Percentiles rank a stretch among this genome's conserved stretches.
These are phyloP conservation scores for Rosa hybrid DNA, from an alignment of 331 rosid species.

Conservation along the genomic window DNA sequence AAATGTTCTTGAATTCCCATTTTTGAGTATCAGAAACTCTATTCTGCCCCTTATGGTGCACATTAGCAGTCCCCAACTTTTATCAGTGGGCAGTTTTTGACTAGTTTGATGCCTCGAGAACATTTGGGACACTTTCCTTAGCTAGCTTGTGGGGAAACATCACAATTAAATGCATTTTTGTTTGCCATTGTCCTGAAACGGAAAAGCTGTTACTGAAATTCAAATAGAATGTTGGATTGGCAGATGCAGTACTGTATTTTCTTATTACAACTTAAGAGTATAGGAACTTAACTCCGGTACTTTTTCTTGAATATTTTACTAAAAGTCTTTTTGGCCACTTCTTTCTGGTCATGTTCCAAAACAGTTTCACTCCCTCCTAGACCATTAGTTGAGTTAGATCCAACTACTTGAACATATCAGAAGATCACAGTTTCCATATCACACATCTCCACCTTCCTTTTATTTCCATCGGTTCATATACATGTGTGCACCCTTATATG, in stretches of 20 bases:
- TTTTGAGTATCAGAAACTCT: not conserved
- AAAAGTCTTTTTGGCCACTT: not conserved
- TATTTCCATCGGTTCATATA: not conserved
- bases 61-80: not conserved
- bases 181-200: no score
- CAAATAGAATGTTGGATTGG: no score
- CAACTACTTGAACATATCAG: no score
- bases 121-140: no score
- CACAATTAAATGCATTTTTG: no score
- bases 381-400: not conserved
- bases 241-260: no score
- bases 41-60: not conserved
- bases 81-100: not conserved
- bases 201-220: no score
- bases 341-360: not conserved
- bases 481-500: not conserved
- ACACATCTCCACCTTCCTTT: not conserved
- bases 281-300: no score
- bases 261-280: no score
- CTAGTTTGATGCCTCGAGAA: not conserved
- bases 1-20: not conserved
- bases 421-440: not conserved
- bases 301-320: not conserved
- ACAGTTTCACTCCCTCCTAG: not conserved
- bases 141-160: no score